Evolutionary conservation across 2,329 filamentous ascomycete species (phyloP).

Genomic region (Fusarium oxysporum): DNA sequence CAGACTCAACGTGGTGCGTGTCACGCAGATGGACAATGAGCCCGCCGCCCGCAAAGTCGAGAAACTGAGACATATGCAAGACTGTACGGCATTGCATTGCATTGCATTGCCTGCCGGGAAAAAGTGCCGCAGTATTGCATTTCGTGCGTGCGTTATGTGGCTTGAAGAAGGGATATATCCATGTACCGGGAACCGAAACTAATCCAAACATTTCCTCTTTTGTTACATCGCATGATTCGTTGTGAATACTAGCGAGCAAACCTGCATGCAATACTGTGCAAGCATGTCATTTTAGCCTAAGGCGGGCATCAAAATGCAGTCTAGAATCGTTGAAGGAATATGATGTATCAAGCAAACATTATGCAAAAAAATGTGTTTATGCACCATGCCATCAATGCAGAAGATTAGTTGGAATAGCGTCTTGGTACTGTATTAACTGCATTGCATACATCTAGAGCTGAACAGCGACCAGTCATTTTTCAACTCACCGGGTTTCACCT

Average conservation of each 20-base stretch:
- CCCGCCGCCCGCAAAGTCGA: slow-evolving; percentile 2
- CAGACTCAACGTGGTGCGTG: slow-evolving; percentile 4
- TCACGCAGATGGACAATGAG: slow-evolving; percentile 16
- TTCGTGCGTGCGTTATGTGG: not conserved
- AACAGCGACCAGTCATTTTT: not conserved
- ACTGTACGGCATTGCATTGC: not conserved
- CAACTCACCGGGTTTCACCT: not conserved
- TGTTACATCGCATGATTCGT: not conserved
- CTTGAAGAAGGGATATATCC: slow-evolving; percentile 10
- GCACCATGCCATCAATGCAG: not conserved
- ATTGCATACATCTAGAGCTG: not conserved
- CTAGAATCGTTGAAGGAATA: slow-evolving; percentile 6
- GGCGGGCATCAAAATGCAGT: not conserved
- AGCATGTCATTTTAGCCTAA: not conserved
- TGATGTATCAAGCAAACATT: slow-evolving; percentile 21
- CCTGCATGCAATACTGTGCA: slow-evolving; percentile 12
- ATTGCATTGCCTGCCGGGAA: not conserved
- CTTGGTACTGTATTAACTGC: not conserved
- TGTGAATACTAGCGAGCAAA: slow-evolving; percentile 13
- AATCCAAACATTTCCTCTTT: not conserved
- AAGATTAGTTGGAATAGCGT: not conserved
- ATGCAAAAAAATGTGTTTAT: not conserved
- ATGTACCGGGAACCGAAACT: slow-evolving; percentile 20
- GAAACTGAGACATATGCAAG: not conserved
- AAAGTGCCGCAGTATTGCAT: not conserved